Evolutionary conservation across 2,329 filamentous ascomycete species (phyloP).

Genomic region (Xylariaceae sp.): DNA sequence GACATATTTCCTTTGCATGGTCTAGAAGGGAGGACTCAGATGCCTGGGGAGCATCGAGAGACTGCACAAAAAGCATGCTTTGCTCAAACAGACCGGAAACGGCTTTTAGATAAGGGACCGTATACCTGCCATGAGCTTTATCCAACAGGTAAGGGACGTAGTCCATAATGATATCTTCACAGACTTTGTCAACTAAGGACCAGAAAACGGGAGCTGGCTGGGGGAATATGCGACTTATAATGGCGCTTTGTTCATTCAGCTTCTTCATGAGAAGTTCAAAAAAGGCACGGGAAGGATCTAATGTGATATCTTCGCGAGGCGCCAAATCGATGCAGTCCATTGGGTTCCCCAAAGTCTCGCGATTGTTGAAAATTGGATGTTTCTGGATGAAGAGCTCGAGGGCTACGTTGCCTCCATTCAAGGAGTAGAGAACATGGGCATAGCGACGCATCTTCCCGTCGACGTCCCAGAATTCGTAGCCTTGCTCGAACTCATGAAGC

Average conservation of each 20-base stretch:
- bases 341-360: slow-evolving; percentile 66
- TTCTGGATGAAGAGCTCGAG: slow-evolving; percentile 86
- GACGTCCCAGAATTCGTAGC: slow-evolving; percentile 83
- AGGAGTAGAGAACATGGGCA: slow-evolving; percentile 74
- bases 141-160: slow-evolving; percentile 85
- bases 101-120: slow-evolving; percentile 76
- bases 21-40: slow-evolving; percentile 58
- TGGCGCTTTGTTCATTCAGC: slow-evolving; percentile 74
- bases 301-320: slow-evolving; percentile 61
- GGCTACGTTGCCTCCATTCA: slow-evolving; percentile 76
- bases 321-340: slow-evolving; percentile 76
- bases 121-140: slow-evolving; percentile 73
- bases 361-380: slow-evolving; percentile 76
- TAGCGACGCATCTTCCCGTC: slow-evolving; percentile 87
- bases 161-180: slow-evolving; percentile 79
- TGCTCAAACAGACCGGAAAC: slow-evolving; percentile 87
- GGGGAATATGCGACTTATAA: slow-evolving; percentile 82
- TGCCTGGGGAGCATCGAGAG: slow-evolving; percentile 63
- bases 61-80: slow-evolving; percentile 70
- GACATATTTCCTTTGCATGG: slow-evolving; percentile 63
- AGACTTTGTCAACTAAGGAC: slow-evolving; percentile 74
- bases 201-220: slow-evolving; percentile 67
- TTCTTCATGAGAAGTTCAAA: slow-evolving; percentile 71
- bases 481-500: slow-evolving; percentile 86
- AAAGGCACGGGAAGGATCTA: slow-evolving; percentile 78